Conservation (phyloP, 768 basidiomycete species). For the Plicaturopsis crispa region DNA sequence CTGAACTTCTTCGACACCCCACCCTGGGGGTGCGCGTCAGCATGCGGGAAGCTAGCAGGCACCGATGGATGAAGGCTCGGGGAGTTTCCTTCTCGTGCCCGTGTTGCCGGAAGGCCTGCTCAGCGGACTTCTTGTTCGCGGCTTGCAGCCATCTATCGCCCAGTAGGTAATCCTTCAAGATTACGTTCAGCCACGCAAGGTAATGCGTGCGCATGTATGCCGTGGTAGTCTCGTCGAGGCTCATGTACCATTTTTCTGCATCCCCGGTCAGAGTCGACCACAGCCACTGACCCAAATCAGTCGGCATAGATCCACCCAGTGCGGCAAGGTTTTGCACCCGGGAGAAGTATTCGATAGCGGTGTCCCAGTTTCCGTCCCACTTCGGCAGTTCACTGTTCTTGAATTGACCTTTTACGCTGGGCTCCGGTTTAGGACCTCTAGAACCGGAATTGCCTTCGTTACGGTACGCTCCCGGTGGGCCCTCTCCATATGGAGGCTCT, state of each 20-base stretch:
- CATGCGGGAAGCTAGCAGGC: no score
- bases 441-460: no score
- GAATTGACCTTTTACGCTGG: conserved; percentile 17
- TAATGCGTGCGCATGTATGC: no score
- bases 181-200: not conserved
- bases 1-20: no score
- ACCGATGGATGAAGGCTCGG: no score
- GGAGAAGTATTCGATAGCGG: not conserved
- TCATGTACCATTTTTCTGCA: no score
- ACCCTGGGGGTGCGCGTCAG: no score
- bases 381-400: not conserved
- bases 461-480: no score
- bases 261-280: no score
- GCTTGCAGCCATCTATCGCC: conserved; percentile 1
- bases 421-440: conserved; percentile 38
- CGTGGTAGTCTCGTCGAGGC: no score
- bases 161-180: not conserved
- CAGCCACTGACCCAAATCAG: conserved; percentile 1
- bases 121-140: not conserved
- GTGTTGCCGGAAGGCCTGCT: not conserved
- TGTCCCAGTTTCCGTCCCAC: not conserved
- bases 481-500: no score
- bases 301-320: conserved; percentile 1
- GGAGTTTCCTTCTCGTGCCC: not conserved
- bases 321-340: not conserved